These are phyloP conservation scores for Sugiyamaella floridensis DNA, from an alignment of 805 yeast species.

Conservation along the genomic window DNA sequence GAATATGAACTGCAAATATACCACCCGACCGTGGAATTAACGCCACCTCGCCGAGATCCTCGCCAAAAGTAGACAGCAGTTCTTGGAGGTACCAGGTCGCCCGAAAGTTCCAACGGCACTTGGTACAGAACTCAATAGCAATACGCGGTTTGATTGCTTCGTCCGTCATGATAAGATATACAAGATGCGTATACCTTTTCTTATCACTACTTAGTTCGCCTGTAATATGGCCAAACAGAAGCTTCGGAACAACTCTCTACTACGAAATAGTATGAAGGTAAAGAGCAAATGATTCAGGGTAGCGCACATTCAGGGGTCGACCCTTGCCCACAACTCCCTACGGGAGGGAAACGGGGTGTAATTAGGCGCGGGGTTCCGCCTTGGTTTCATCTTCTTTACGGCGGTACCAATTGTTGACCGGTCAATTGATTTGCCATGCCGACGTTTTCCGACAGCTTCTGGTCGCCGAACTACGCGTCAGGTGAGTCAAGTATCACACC, in stretches of 20 bases:
- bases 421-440: conserved; percentile 33
- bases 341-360: not conserved
- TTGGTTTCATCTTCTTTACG: not conserved
- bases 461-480: conserved; percentile 62
- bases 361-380: not conserved
- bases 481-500: conserved; percentile 29
- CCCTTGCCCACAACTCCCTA: not conserved
- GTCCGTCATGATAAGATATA: no score
- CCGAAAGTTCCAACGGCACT: conserved; percentile 82
- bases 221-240: no score
- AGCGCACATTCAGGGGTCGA: not conserved
- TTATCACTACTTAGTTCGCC: no score
- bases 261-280: not conserved
- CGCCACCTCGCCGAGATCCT: conserved; percentile 47
- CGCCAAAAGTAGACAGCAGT: conserved; percentile 71
- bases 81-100: conserved; percentile 88
- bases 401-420: not conserved
- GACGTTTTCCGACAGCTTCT: conserved; percentile 68
- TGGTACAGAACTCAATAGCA: conserved; percentile 66
- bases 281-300: not conserved
- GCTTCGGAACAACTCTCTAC: not conserved
- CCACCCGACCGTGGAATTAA: conserved; percentile 45
- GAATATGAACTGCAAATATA: conserved; percentile 53
- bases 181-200: no score
- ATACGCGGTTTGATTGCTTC: conserved; percentile 44